Percentiles rank a stretch among this genome's conserved stretches.
phyloP scores from a whole-genome alignment of 176 grass and related monocot species.

The Tillandsia fasciculata region DNA sequence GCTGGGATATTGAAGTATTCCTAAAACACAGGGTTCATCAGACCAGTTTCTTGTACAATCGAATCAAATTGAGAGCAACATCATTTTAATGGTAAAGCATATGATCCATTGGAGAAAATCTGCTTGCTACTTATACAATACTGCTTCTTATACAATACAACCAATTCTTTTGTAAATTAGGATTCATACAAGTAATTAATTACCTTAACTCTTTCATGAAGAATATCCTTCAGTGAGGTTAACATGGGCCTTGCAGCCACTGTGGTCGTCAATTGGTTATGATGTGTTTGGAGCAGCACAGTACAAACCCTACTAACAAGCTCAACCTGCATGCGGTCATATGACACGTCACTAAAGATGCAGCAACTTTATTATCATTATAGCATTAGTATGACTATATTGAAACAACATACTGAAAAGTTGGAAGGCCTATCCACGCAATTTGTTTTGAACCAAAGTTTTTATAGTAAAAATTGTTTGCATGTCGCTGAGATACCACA shows the following conservation, averaged over 20 bases:
- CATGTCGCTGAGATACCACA: no score
- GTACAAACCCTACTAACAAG: constrained; percentile 69
- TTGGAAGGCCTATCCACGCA: background rate
- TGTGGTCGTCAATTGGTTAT: constrained; percentile 71
- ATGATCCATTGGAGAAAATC: background rate
- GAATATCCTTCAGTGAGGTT: constrained; percentile 47
- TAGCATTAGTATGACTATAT: background rate
- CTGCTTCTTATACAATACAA: background rate
- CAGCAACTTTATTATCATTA: background rate
- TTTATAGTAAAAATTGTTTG: no score
- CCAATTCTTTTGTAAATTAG: background rate
- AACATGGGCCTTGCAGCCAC: constrained; percentile 58
- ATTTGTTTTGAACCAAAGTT: no score
- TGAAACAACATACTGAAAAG: background rate
- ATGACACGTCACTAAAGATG: background rate
- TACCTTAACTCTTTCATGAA: constrained; percentile 78
- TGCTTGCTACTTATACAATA: background rate
- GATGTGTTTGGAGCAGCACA: constrained; percentile 86
- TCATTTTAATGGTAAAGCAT: background rate
- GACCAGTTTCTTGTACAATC: background rate
- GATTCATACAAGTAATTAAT: constrained; percentile 4
- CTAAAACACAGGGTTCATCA: background rate
- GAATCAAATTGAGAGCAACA: background rate
- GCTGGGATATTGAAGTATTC: background rate
- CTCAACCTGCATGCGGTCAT: constrained; percentile 58